Evolutionary conservation across 345 rosid genomes (phyloP).

Genomic region (Eutrema yunnanense): DNA sequence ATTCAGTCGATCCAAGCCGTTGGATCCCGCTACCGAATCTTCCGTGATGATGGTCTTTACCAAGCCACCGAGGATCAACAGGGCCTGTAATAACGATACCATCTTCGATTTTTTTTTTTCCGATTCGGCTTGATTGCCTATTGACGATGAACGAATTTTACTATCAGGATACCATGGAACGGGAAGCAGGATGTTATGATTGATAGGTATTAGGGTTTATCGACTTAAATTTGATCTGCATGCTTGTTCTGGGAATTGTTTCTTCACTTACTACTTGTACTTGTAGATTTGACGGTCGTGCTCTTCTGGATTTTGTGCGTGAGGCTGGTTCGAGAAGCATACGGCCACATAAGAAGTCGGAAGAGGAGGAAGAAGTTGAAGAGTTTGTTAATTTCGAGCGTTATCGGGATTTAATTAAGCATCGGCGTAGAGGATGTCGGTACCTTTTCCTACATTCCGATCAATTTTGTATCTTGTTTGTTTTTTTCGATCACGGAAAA

Average conservation of each 20-base stretch:
- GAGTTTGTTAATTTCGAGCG: slow-evolving; percentile 99
- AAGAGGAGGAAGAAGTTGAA: slow-evolving; percentile 93
- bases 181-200: slow-evolving; percentile 81
- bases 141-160: neutral
- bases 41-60: slow-evolving; percentile 88
- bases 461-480: slow-evolving; percentile 1
- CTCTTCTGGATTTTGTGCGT: slow-evolving; percentile 87
- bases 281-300: slow-evolving; percentile 74
- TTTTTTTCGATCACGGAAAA: neutral
- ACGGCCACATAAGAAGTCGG: slow-evolving; percentile 54
- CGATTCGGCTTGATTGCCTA: neutral
- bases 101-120: too few relatives aligned
- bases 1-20: slow-evolving; percentile 81
- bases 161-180: slow-evolving; percentile 81
- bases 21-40: slow-evolving; percentile 60
- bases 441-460: slow-evolving; percentile 47
- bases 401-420: slow-evolving; percentile 99
- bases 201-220: slow-evolving; percentile 51
- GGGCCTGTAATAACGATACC: slow-evolving; percentile 52
- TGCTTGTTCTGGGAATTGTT: neutral
- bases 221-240: neutral
- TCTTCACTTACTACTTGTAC: neutral
- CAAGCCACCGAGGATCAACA: slow-evolving; percentile 85
- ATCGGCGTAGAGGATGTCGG: slow-evolving; percentile 99
- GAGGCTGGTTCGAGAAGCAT: slow-evolving; percentile 53